phyloP scores from a whole-genome alignment of 106 monocot genomes.

The Xerophyta viscosa region DNA sequence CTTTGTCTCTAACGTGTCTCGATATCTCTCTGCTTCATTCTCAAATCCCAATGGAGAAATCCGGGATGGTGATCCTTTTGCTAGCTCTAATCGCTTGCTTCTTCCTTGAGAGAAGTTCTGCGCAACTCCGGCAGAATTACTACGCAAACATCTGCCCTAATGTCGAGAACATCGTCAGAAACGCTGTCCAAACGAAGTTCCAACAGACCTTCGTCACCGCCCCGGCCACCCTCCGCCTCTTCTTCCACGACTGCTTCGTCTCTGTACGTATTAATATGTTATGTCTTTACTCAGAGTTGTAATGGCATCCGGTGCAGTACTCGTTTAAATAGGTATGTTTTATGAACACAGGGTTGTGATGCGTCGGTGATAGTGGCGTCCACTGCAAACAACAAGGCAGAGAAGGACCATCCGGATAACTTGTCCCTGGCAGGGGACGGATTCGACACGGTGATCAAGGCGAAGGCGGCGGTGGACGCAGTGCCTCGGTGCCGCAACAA shows the following conservation, averaged over 20 bases:
- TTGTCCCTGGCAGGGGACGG: conserved; percentile 60
- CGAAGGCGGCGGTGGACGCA: conserved; percentile 60
- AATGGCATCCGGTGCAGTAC: background rate
- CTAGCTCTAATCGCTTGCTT: conserved; percentile 1
- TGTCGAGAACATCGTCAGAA: conserved; percentile 39
- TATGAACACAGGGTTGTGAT: conserved; percentile 44
- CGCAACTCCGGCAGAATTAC: conserved; percentile 40
- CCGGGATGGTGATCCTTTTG: background rate
- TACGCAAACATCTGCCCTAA: conserved; percentile 47
- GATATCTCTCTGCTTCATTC: background rate
- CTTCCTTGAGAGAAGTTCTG: background rate
- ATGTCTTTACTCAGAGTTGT: background rate
- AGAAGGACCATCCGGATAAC: conserved; percentile 50
- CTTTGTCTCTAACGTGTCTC: no score
- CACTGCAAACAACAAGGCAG: conserved; percentile 32
- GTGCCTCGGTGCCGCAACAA: conserved; percentile 42
- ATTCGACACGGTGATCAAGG: conserved; percentile 58
- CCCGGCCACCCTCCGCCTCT: conserved; percentile 53
- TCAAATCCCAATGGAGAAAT: background rate
- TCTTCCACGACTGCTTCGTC: conserved; percentile 60
- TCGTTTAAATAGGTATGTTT: background rate
- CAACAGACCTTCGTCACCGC: conserved; percentile 35
- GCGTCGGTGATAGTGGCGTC: conserved; percentile 41
- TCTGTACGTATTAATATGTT: conserved; percentile 1
- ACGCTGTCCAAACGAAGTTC: conserved; percentile 19